Base-by-base conservation (phyloP, 148 eudicot genomes). In the Chenopodium quinoa region DNA sequence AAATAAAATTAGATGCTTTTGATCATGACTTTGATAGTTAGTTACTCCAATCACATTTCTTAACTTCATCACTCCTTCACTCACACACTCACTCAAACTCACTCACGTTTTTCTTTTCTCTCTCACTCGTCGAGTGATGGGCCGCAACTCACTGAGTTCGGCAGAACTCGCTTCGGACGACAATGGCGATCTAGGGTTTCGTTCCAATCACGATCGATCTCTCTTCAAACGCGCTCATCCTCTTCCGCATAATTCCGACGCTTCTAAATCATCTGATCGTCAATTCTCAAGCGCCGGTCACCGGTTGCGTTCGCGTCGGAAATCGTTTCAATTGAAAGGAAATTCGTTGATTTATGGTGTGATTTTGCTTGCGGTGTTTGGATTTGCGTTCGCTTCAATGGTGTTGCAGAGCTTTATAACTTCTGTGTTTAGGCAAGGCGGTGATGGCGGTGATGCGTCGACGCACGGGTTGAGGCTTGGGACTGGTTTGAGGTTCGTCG, bases 391-490 rank as follows among this genome's bases (percentile, higher is more conserved):
- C 71, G 97, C 92, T 58, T 89, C 95, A 14, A 86, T 94, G 85
- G 87, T 94, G 79, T 58, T 94, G 80, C 98, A 94, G 89, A 91
- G 90, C 86, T 93, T 95, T 31, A 93, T 94, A 54, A 86, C 88
- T n/a, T 82, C 89, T 78, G 88, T 90, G 76, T 88, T 91, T 50
- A 71, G 91, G 48, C 88, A 80, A 52, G 90, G 90, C 9, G 66
- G 86, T 47, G 90, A 83, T 83, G 85, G 82, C 12, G 91, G 88
- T 63, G 81, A 84, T 76, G 40, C 76, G 37, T 76, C 82, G 10
- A 70, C 85, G 76, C 82, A 66, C 14, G 92, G 90, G 20, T 68
- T 91, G 84, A 82, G 76, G 83, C 78, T 91, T 25, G 97, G 97
- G 46, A 90, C 90, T 44, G 86, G 91, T 67, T 86, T 95, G 87